Evolutionary conservation across 805 yeast species (phyloP).

Genomic region (Cyberlindnera maclurae): DNA sequence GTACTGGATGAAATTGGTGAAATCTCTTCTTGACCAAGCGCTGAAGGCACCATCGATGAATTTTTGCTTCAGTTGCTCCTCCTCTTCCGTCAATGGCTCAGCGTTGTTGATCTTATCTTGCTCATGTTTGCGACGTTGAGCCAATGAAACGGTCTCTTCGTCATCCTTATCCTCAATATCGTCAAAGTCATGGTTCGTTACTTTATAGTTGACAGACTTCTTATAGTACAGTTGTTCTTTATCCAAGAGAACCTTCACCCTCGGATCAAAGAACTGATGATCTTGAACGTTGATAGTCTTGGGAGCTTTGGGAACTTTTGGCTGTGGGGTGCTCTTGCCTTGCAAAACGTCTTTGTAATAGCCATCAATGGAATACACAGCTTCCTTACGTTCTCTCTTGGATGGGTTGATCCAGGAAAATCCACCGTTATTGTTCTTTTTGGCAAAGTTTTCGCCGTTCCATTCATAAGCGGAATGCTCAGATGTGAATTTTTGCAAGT

Average conservation of each 20-base stretch:
- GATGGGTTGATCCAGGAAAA: constrained; percentile 69
- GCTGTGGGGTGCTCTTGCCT: constrained; percentile 32
- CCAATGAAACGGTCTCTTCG: constrained; percentile 5
- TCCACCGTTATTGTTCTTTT: constrained; percentile 32
- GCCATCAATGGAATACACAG: constrained; percentile 69
- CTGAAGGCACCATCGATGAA: constrained; percentile 52
- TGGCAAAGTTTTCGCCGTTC: constrained; percentile 74
- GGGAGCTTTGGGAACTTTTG: constrained; percentile 50
- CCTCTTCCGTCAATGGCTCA: constrained; percentile 57
- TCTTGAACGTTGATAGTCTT: constrained; percentile 59
- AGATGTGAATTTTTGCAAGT: constrained; percentile 82
- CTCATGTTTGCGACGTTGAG: constrained; percentile 21
- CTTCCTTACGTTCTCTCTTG: constrained; percentile 70
- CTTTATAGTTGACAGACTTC: constrained; percentile 51
- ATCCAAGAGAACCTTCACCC: constrained; percentile 44
- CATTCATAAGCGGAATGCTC: constrained; percentile 92
- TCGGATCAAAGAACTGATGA: constrained; percentile 64
- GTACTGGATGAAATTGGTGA: constrained; percentile 62
- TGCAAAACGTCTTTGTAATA: constrained; percentile 65
- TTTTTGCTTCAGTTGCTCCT: constrained; percentile 43
- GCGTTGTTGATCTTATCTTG: constrained; percentile 54
- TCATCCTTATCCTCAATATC: constrained; percentile 25
- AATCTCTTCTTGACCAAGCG: constrained; percentile 70
- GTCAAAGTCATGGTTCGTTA: constrained; percentile 54
- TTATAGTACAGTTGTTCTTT: constrained; percentile 62